Base-by-base conservation (phyloP, 495 filamentous ascomycete species). In the Jackrogersella minutella region DNA sequence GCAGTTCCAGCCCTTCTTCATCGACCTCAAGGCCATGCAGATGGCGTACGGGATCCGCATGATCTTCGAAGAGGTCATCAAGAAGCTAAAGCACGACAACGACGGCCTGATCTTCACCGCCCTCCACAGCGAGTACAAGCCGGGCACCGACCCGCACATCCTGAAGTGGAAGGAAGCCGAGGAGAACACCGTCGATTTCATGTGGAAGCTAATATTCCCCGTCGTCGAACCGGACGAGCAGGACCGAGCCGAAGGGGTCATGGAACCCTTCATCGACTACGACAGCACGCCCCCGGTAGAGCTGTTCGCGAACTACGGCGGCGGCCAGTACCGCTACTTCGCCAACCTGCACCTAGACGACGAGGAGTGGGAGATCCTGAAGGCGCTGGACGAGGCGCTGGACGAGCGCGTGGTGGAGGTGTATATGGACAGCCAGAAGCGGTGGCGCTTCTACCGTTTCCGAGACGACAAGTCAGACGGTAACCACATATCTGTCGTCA, bases 51-150 rank as follows among this genome's bases (percentile, higher is more conserved):
- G 87, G 22, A 88, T 95, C 49, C 89, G 92, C 75, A 88, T 90
- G 85, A 94, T 97, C 90, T 97, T 99, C 79, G 83, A 85, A 56
- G 81, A 91, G 37, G 86, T 93, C 41, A 87, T 99, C 13, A 93
- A 93, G 0, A 86, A 83, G 26, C 84, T 99, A 9, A 88, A 86
- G 62, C 95, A 99, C 73, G 92, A 95, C 31, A 97, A 96, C 70
- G 95, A 99, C 76, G 95, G 95, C 24, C 83, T 99, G 16, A 96
- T 99, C 72, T 99, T 99, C 80, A 97, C 95, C 31, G 96, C 93
- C 74, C 87, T 91, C 55, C 89, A 83, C 63, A 90, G 88, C 26
- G 86, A 90, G 1, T 99, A 99, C 80, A 86, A 87, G 66, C 89
- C 88, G 55, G 95, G 95, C 65, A 98, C 95, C 5, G 95, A 99